Evolutionary conservation across 2,329 filamentous ascomycete species (phyloP).

Genomic region (Parasarocladium wereldwijsianum): DNA sequence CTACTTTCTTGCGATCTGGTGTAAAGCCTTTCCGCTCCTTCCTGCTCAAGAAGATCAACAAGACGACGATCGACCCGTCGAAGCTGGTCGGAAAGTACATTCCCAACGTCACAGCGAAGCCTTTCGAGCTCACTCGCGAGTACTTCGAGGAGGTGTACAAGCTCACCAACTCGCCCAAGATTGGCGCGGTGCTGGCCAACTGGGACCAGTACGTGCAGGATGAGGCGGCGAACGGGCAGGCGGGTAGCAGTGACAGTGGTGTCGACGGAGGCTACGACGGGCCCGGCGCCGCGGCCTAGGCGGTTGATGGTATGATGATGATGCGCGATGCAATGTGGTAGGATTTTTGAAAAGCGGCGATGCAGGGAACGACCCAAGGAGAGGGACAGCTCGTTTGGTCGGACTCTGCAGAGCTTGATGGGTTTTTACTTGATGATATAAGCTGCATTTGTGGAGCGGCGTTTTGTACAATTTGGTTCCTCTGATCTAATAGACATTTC

Average conservation of each 20-base stretch:
- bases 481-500: too few species aligned
- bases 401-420: too few species aligned
- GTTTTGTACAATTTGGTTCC: too few species aligned
- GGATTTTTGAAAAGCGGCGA: too few species aligned
- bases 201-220: conserved; percentile 58
- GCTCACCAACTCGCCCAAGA: conserved; percentile 71
- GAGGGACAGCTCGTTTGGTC: too few species aligned
- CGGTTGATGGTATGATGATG: conserved; percentile 11
- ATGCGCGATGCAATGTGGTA: too few species aligned
- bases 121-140: conserved; percentile 92
- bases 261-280: conserved; percentile 26
- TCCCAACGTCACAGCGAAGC: conserved; percentile 91
- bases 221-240: conserved; percentile 21
- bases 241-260: conserved; percentile 22
- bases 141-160: conserved; percentile 99
- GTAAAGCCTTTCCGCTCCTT: conserved; percentile 99
- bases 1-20: conserved; percentile 90
- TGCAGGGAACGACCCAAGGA: too few species aligned
- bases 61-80: conserved; percentile 92
- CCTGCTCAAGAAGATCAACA: conserved; percentile 99
- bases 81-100: conserved; percentile 99
- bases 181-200: conserved; percentile 71
- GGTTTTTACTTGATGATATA: too few species aligned
- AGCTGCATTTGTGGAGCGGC: too few species aligned
- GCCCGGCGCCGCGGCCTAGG: conserved; percentile 24